Evolutionary conservation across 306 rosid species (phyloP).

Genomic region (Medicago arabica): DNA sequence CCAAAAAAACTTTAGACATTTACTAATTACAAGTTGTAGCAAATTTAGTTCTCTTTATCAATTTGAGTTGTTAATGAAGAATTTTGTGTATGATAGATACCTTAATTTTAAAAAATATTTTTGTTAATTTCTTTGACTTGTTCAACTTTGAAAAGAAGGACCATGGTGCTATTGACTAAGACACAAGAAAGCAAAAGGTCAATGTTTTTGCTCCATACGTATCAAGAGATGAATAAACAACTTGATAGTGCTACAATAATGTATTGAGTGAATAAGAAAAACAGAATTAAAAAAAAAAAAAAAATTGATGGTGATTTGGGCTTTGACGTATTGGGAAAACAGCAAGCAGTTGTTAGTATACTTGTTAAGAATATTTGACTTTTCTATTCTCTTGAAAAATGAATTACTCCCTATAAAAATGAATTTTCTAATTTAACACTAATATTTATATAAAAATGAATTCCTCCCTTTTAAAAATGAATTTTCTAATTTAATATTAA

Average conservation of each 20-base stretch:
- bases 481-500: neutral
- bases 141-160: slow-evolving; percentile 24
- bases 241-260: neutral
- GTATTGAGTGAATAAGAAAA: neutral
- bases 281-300: neutral
- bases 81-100: neutral
- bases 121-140: slow-evolving; percentile 28
- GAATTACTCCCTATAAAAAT: neutral
- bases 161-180: neutral
- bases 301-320: neutral
- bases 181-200: slow-evolving; percentile 14
- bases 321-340: slow-evolving; percentile 2
- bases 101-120: neutral
- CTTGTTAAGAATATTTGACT: neutral
- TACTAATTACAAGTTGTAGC: too few species aligned
- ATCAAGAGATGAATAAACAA: neutral
- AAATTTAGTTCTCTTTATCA: neutral
- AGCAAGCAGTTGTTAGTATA: neutral
- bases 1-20: too few species aligned
- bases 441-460: neutral
- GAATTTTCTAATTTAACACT: neutral
- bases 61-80: too few species aligned
- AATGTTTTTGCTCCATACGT: neutral
- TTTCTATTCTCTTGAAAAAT: neutral
- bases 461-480: too few species aligned